Percentiles rank a stretch among this genome's conserved stretches.
Evolutionary conservation across 768 basidiomycete species (phyloP).

Genomic region (Macrolepiota albuminosa): DNA sequence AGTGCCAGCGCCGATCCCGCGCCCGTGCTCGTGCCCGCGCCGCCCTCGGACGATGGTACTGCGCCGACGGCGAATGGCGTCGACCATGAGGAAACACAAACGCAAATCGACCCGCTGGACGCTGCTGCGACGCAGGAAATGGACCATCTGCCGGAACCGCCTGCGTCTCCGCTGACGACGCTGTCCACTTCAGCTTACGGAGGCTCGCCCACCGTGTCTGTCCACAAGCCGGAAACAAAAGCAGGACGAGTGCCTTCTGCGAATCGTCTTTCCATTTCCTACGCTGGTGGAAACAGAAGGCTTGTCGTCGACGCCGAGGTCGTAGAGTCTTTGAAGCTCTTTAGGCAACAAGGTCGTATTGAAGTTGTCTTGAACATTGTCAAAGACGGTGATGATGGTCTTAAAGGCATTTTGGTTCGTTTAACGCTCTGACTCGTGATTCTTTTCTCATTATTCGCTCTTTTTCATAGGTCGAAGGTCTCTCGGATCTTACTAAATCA

Average conservation of each 20-base stretch:
- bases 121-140: conserved; percentile 21
- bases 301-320: conserved; percentile 87
- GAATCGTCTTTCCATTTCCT: conserved; percentile 91
- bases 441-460: background rate
- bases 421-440: background rate
- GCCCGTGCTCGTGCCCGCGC: background rate
- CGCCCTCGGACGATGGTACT: conserved; percentile 9
- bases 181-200: conserved; percentile 43
- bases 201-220: conserved; percentile 34
- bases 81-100: conserved; percentile 14
- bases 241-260: conserved; percentile 56
- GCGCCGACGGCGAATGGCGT: conserved; percentile 17
- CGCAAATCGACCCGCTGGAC: conserved; percentile 14
- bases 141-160: conserved; percentile 56
- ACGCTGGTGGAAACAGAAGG: conserved; percentile 82
- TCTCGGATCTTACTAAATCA: conserved; percentile 67
- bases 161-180: conserved; percentile 51
- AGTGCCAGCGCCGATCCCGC: background rate
- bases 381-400: conserved; percentile 47
- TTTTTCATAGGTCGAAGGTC: conserved; percentile 59
- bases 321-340: conserved; percentile 77
- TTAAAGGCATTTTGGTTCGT: conserved; percentile 76
- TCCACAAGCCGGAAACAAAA: conserved; percentile 32
- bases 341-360: conserved; percentile 78
- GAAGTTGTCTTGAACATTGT: conserved; percentile 69